phyloP scores from a whole-genome alignment of 225 moss, liverwort and hornwort genomes.

The Marchantia polymorpha region DNA sequence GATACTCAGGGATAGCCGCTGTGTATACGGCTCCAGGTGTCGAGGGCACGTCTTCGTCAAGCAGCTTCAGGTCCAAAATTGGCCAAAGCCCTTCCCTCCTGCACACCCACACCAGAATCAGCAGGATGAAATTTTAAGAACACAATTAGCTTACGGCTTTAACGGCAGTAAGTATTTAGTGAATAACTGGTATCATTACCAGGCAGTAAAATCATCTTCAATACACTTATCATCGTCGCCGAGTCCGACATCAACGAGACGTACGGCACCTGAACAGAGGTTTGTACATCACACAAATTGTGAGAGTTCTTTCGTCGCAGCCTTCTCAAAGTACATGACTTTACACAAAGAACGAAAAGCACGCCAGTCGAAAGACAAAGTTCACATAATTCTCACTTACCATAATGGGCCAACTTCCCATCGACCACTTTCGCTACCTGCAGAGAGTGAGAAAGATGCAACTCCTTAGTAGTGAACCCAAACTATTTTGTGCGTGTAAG shows the following conservation, averaged over 20 bases:
- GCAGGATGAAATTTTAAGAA: background rate
- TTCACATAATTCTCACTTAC: constrained; percentile 20
- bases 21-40: constrained; percentile 55
- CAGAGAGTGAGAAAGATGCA: background rate
- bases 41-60: constrained; percentile 39
- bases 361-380: no score
- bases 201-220: constrained; percentile 85
- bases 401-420: constrained; percentile 37
- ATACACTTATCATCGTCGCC: constrained; percentile 90
- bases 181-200: constrained; percentile 34
- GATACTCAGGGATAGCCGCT: constrained; percentile 67
- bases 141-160: background rate
- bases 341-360: no score
- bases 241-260: constrained; percentile 60
- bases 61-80: constrained; percentile 56
- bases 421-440: constrained; percentile 36
- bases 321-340: no score
- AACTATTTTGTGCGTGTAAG: no score
- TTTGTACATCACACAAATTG: background rate
- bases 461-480: no score
- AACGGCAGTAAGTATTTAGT: no score
- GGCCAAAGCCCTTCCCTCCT: constrained; percentile 76
- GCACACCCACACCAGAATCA: background rate
- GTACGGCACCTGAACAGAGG: constrained; percentile 47
- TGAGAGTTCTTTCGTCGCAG: background rate